Conservation (phyloP, 495 filamentous ascomycete genomes). For the Schizothecium vesticola region DNA sequence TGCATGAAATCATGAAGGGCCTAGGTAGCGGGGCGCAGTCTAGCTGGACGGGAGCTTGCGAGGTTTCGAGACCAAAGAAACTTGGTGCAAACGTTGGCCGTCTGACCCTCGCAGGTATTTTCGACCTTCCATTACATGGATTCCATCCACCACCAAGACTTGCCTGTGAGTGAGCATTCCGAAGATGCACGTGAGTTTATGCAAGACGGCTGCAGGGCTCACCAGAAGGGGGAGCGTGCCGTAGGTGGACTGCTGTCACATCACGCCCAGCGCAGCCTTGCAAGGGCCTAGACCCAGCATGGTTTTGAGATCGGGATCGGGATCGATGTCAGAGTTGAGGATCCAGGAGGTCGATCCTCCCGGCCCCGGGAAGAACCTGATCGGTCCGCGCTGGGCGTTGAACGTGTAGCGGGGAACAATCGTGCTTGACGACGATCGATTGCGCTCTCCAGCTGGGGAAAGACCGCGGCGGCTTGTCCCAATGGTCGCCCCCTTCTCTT, state of each 20-base stretch:
- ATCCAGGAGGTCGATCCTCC: background rate
- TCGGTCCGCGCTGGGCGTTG: background rate
- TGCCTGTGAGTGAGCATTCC: background rate
- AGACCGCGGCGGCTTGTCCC: background rate
- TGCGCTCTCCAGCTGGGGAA: background rate
- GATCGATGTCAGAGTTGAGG: background rate
- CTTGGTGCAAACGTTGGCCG: too few species aligned
- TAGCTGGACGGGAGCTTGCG: too few species aligned
- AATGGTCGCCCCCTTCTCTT: background rate
- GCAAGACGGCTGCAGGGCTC: background rate
- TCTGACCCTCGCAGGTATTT: too few species aligned
- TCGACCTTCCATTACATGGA: background rate
- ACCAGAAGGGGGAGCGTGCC: background rate
- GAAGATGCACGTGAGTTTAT: background rate
- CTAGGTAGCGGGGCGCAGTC: too few species aligned
- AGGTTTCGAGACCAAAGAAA: too few species aligned
- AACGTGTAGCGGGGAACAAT: background rate
- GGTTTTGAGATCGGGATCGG: background rate
- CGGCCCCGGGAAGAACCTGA: background rate
- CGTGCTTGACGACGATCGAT: background rate
- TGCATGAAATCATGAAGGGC: too few species aligned
- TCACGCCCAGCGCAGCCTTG: background rate
- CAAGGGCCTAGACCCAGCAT: background rate
- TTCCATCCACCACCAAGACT: background rate
- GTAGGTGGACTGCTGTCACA: background rate